Evolutionary conservation across 2,329 filamentous ascomycete genomes (phyloP).

Genomic region (Metarhizium brunneum): DNA sequence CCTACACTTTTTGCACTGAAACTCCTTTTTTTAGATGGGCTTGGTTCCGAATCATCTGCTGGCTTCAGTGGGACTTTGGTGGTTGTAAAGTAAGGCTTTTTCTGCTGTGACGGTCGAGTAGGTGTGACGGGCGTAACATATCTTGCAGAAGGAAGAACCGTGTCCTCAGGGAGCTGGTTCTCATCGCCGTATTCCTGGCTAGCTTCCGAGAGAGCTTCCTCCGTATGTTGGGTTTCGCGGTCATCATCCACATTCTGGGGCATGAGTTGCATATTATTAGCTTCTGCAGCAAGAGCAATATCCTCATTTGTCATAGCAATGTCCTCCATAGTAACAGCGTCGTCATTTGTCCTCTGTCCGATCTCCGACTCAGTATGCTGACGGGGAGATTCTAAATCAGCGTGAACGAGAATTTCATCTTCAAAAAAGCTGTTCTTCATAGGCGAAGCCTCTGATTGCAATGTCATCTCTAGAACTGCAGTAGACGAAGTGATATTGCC

Average conservation of each 20-base stretch:
- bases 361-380: constrained; percentile 9
- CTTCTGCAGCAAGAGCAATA: constrained; percentile 46
- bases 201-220: constrained; percentile 47
- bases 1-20: constrained; percentile 37
- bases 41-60: constrained; percentile 48
- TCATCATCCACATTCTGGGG: constrained; percentile 27
- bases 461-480: not conserved
- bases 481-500: not conserved
- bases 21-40: constrained; percentile 38
- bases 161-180: constrained; percentile 49
- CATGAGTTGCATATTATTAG: constrained; percentile 50
- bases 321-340: constrained; percentile 29
- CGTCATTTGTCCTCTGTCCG: constrained; percentile 13
- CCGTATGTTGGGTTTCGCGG: constrained; percentile 16
- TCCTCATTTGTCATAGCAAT: constrained; percentile 45
- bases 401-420: constrained; percentile 43
- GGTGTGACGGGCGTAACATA: constrained; percentile 43
- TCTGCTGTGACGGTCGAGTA: constrained; percentile 36
- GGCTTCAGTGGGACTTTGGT: constrained; percentile 70
- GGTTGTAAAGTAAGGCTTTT: constrained; percentile 54
- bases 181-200: constrained; percentile 61
- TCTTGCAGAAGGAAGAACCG: constrained; percentile 24
- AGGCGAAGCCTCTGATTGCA: constrained; percentile 25
- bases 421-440: constrained; percentile 47
- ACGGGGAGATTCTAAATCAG: constrained; percentile 11